phyloP scores from a whole-genome alignment of 768 basidiomycete species.

The Suillus placidus region DNA sequence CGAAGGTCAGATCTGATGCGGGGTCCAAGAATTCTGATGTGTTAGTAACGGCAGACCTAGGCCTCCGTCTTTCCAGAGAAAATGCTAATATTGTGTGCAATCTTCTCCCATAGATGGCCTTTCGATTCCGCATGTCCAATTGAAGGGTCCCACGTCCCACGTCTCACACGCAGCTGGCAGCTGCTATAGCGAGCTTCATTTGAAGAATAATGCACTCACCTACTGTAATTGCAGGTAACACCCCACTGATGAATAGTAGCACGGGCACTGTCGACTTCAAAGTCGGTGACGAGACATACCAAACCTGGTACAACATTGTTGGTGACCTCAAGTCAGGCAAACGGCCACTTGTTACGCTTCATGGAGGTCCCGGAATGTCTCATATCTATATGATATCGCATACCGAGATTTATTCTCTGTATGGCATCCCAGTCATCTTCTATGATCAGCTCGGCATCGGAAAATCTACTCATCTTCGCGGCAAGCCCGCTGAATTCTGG shows the following conservation, averaged over 20 bases:
- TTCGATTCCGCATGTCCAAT: neutral
- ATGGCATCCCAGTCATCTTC: conserved; percentile 45
- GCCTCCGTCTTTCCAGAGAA: neutral
- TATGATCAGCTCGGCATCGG: conserved; percentile 56
- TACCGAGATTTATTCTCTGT: conserved; percentile 33
- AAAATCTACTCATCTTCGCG: conserved; percentile 45
- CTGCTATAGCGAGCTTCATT: neutral
- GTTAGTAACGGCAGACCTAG: neutral
- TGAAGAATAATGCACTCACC: neutral
- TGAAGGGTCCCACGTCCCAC: neutral
- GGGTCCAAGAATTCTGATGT: neutral
- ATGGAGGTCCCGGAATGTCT: conserved; percentile 50
- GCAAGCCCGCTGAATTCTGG: conserved; percentile 44
- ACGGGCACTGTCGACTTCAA: conserved; percentile 27
- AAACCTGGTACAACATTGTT: conserved; percentile 48
- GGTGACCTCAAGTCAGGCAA: conserved; percentile 40
- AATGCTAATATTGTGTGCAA: neutral
- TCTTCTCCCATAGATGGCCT: neutral
- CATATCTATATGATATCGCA: conserved; percentile 46
- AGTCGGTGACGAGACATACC: conserved; percentile 28
- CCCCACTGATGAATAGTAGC: conserved; percentile 22
- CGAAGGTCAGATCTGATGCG: neutral
- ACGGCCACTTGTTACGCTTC: conserved; percentile 44
- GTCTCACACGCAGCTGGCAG: neutral
- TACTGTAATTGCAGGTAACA: neutral